Conservation (phyloP, 139 green algal genomes). For the Mychonastes homosphaera region DNA sequence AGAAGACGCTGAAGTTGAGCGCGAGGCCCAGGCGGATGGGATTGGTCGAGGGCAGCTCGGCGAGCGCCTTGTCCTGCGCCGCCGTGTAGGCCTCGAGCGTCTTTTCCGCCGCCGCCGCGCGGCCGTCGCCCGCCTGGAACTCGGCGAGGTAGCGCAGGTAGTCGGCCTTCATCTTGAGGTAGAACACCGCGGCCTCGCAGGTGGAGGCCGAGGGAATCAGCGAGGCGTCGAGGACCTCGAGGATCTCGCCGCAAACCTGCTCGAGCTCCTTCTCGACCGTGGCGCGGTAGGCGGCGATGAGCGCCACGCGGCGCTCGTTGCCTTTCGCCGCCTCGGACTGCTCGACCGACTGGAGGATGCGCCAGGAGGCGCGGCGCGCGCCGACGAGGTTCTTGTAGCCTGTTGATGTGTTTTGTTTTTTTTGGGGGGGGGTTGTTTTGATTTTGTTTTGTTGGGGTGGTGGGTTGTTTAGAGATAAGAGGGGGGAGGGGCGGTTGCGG, state of each 20-base stretch:
- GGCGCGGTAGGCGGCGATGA: conserved; percentile 53
- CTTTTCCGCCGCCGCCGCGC: conserved; percentile 86
- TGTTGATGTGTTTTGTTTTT: too few relatives aligned
- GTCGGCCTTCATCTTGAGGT: conserved; percentile 89
- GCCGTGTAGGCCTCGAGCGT: conserved; percentile 93
- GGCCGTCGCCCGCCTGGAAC: conserved; percentile 86
- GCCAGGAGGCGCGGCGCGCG: conserved; percentile 84
- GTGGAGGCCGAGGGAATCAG: conserved; percentile 83
- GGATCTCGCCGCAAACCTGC: conserved; percentile 77
- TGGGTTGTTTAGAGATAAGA: too few relatives aligned
- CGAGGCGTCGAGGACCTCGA: conserved; percentile 90
- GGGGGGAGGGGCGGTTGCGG: too few relatives aligned
- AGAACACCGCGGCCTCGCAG: conserved; percentile 97
- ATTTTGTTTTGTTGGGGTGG: too few relatives aligned
- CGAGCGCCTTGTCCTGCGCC: conserved; percentile 50
- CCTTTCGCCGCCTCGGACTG: conserved; percentile 95
- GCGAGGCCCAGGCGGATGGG: conserved; percentile 94
- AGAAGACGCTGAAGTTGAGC: conserved; percentile 99
- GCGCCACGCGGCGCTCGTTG: conserved; percentile 80
- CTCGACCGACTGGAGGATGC: conserved; percentile 94
- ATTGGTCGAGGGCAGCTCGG: conserved; percentile 81
- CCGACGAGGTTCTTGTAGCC: conserved; percentile 98
- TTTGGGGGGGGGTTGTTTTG: too few relatives aligned
- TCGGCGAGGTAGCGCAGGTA: conserved; percentile 98
- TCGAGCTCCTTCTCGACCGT: conserved; percentile 84